Evolutionary conservation across 768 basidiomycete genomes (phyloP).

Genomic region (Lactarius psammicola): DNA sequence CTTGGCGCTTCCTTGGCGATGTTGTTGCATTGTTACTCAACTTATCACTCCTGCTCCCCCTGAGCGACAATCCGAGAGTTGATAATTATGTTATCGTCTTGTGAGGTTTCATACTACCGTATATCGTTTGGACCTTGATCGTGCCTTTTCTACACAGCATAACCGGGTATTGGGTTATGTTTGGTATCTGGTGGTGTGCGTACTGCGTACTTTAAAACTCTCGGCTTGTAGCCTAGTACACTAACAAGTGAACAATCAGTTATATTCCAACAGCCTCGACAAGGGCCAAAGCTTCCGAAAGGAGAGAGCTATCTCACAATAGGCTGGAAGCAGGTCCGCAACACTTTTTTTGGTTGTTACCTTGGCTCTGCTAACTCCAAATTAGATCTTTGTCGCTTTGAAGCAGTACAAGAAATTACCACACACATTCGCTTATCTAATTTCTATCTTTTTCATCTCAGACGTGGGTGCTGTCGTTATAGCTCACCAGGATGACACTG

Average conservation of each 20-base stretch:
- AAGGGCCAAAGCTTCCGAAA: constrained; percentile 75
- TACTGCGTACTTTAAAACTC: constrained; percentile 7
- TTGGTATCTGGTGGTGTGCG: constrained; percentile 88
- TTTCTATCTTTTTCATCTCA: constrained; percentile 74
- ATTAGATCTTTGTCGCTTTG: constrained; percentile 70
- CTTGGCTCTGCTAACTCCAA: constrained; percentile 1
- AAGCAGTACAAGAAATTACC: constrained; percentile 77
- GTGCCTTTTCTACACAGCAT: constrained; percentile 41
- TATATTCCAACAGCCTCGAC: constrained; percentile 80
- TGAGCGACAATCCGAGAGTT: constrained; percentile 55
- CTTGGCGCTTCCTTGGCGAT: constrained; percentile 76
- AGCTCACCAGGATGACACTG: not conserved
- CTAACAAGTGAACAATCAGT: constrained; percentile 44
- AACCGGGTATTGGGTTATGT: constrained; percentile 75
- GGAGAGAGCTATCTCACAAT: constrained; percentile 75
- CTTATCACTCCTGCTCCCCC: constrained; percentile 66
- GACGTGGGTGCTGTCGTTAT: constrained; percentile 48
- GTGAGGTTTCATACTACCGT: constrained; percentile 39
- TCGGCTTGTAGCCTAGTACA: not conserved
- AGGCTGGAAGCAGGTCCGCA: constrained; percentile 78
- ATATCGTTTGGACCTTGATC: not conserved
- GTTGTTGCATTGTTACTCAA: constrained; percentile 63
- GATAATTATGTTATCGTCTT: constrained; percentile 76
- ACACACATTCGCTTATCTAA: constrained; percentile 77
- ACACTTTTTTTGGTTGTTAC: not conserved